Evolutionary conservation across 139 green algal genomes (phyloP), one percentile per base, ranked within the genome.

Genomic region (Raphidocelis subcapitata): DNA sequence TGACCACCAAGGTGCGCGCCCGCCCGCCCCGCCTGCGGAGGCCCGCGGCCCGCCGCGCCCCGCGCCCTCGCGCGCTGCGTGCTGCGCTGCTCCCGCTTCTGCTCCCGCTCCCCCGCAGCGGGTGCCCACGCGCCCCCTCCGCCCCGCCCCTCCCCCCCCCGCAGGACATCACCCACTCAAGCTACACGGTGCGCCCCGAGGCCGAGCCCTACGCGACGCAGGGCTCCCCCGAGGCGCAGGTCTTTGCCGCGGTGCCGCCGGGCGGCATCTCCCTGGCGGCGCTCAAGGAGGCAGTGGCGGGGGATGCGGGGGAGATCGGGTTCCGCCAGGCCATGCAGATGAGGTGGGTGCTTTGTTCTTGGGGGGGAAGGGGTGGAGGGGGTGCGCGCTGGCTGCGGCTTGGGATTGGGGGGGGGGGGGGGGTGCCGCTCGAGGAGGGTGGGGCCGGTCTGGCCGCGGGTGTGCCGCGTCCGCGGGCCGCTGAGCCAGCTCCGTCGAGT

Each of bases 291-390:
- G 55, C 31, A 16, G 46, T 88, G 54, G 78, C 92, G 18, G 87
- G 83, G 15, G 70, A 84, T 36, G 64, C 88, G 2, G 90, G 81
- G 3, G 93, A 95, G 24, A 74, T 97, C 33, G 95, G 95, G 10
- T 94, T 98, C 83, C 92, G 92, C 77, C 90, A 98, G 81, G 94
- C 91, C 32, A 98, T 99, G 92, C 85, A 95, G 76, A 60, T 82
- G 36, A 90, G 91, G 67, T 49, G 41, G 12, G 41, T 96, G 92
- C n/a, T n/a, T n/a, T n/a, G n/a, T n/a, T 91, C 51, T 97, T 23
- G 61, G 35, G 31, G 73, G 95, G 15, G 81, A 87, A 96, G 95
- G 67, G 55, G 65, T 29, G 51, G 31, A 3, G 10, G 29, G 12
- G 28, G 56, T 29, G 18, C 69, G 44, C 28, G 47, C 10, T 33